phyloP scores from a whole-genome alignment of 2,329 filamentous ascomycete genomes.

The Hypoxylon sp. region DNA sequence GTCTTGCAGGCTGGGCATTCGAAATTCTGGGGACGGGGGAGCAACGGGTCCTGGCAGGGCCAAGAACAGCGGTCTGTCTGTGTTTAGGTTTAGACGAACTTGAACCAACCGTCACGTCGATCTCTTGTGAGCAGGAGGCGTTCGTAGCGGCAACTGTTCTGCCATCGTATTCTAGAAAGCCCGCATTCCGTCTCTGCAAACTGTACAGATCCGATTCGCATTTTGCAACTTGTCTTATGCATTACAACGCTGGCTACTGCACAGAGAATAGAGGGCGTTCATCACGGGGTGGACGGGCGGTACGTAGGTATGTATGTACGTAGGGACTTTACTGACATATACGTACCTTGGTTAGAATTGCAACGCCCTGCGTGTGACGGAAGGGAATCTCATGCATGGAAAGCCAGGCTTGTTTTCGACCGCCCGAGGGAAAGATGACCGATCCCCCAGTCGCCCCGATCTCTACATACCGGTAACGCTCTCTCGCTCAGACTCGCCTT shows the following conservation, averaged over 20 bases:
- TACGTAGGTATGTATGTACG: conserved; percentile 25
- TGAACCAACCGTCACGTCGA: conserved; percentile 20
- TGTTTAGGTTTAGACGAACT: background rate
- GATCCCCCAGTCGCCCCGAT: background rate
- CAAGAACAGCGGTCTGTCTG: conserved; percentile 19
- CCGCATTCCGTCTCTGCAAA: background rate
- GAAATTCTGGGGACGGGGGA: conserved; percentile 28
- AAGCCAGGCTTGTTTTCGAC: conserved; percentile 18
- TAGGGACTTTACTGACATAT: conserved; percentile 9
- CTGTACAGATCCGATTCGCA: conserved; percentile 19
- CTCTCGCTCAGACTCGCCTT: conserved; percentile 8
- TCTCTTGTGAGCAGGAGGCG: background rate
- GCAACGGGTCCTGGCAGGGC: conserved; percentile 24
- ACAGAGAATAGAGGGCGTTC: too few species aligned
- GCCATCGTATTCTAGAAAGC: conserved; percentile 1
- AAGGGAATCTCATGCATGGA: background rate
- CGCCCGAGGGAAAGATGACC: conserved; percentile 24
- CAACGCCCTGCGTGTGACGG: conserved; percentile 28
- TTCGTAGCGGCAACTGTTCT: conserved; percentile 3
- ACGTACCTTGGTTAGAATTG: conserved; percentile 18
- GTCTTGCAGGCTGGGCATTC: conserved; percentile 42
- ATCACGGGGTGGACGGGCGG: conserved; percentile 12
- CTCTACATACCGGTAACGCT: conserved; percentile 17
- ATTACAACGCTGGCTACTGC: too few species aligned
- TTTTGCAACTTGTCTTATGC: conserved; percentile 11